Conservation (phyloP, 176 grass and related monocot genomes). For the Rhipidocladum racemiflorum region DNA sequence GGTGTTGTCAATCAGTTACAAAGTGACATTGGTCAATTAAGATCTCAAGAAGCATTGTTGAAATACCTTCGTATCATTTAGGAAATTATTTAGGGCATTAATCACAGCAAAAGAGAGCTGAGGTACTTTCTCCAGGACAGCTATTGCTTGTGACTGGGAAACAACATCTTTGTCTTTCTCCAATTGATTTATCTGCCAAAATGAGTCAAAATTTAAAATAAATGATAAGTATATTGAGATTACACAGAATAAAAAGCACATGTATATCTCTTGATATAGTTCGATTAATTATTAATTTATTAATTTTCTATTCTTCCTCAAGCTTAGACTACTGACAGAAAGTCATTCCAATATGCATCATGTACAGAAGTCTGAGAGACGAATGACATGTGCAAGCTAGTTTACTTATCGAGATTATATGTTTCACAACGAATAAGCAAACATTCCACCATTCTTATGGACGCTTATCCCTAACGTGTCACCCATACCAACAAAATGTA, state of each 20-base stretch:
- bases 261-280: neutral
- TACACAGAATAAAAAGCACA: neutral
- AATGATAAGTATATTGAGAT: neutral
- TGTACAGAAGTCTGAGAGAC: neutral
- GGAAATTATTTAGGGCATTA: slow-evolving; percentile 96
- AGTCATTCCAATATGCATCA: slow-evolving; percentile 1
- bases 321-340: neutral
- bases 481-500: neutral
- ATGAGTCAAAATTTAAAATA: neutral
- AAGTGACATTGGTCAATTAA: slow-evolving; percentile 29
- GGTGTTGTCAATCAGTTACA: slow-evolving; percentile 22
- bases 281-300: neutral
- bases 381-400: neutral
- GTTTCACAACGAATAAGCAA: neutral
- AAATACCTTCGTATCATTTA: slow-evolving; percentile 95
- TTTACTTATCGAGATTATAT: slow-evolving; percentile 2
- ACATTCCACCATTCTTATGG: neutral
- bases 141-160: slow-evolving; percentile 95
- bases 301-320: neutral
- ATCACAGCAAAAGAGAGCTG: slow-evolving; percentile 77
- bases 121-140: slow-evolving; percentile 73
- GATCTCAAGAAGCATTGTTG: slow-evolving; percentile 19
- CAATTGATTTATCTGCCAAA: slow-evolving; percentile 93
- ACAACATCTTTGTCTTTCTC: slow-evolving; percentile 99
- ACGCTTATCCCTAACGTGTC: neutral